Evolutionary conservation across 495 filamentous ascomycete genomes (phyloP).

Genomic region (Oidiodendron maius): DNA sequence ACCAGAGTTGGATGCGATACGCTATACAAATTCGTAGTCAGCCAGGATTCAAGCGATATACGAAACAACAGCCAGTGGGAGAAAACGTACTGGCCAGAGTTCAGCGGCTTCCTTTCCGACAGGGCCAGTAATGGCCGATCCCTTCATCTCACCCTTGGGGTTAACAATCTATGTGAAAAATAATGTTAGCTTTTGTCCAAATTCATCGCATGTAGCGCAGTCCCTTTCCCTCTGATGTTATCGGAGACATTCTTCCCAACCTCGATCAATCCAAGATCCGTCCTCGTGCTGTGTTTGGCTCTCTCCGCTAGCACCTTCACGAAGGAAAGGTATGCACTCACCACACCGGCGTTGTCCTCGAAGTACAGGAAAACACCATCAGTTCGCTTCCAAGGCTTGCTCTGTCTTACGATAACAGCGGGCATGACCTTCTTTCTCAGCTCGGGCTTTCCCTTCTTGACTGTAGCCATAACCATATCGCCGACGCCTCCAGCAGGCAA

Average conservation of each 20-base stretch:
- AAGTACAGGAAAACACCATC: constrained; percentile 99
- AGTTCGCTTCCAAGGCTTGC: constrained; percentile 96
- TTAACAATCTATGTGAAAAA: constrained; percentile 78
- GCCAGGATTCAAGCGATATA: not conserved
- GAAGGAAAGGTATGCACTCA: too few species aligned
- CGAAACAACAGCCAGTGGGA: not conserved
- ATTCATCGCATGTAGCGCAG: too few species aligned
- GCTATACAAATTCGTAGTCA: constrained; percentile 39
- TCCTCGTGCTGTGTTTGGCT: too few species aligned
- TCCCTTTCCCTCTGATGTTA: not conserved
- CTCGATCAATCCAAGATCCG: too few species aligned
- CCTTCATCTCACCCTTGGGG: constrained; percentile 99
- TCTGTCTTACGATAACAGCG: constrained; percentile 94
- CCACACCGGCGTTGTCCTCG: constrained; percentile 99
- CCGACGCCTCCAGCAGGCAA: constrained; percentile 96
- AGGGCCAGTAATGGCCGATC: constrained; percentile 96
- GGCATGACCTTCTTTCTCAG: constrained; percentile 99
- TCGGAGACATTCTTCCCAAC: not conserved
- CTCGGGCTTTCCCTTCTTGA: constrained; percentile 99
- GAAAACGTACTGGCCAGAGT: constrained; percentile 85
- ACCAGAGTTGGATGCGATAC: constrained; percentile 99
- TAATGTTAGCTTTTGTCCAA: constrained; percentile 6
- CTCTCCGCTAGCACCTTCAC: not conserved
- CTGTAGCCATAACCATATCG: constrained; percentile 99
- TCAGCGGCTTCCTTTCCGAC: constrained; percentile 99